phyloP scores from a whole-genome alignment of 441 rosid species.

The California macrophylla region DNA sequence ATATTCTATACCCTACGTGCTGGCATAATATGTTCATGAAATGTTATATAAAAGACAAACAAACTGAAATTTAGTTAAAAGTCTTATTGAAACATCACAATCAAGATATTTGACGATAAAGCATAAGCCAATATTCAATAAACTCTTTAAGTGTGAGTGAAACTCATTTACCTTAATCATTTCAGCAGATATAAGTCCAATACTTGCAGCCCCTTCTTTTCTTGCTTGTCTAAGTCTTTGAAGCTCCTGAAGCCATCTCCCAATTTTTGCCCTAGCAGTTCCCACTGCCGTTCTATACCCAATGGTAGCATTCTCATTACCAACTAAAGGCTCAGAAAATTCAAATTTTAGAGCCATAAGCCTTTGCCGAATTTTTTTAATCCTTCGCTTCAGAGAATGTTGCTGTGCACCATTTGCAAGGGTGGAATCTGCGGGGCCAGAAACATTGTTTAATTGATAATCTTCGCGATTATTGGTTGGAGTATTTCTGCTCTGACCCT shows the following conservation, averaged over 20 bases:
- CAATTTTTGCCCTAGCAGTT: conserved; percentile 65
- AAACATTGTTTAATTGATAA: conserved; percentile 32
- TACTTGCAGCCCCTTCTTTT: conserved; percentile 71
- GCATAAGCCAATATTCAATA: neutral
- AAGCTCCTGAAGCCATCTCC: conserved; percentile 84
- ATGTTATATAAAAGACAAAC: neutral
- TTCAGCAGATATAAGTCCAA: conserved; percentile 57
- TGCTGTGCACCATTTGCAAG: conserved; percentile 38
- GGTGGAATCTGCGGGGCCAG: conserved; percentile 27
- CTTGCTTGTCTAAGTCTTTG: conserved; percentile 74
- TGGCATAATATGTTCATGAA: neutral
- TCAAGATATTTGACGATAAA: neutral
- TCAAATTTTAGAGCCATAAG: conserved; percentile 75
- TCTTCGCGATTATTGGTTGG: conserved; percentile 39
- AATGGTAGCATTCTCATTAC: conserved; percentile 48
- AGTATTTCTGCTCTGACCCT: conserved; percentile 46
- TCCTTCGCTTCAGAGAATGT: conserved; percentile 49
- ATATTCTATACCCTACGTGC: neutral
- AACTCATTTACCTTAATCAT: conserved; percentile 54
- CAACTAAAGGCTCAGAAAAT: conserved; percentile 38
- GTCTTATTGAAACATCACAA: conserved; percentile 3
- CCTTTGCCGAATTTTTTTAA: conserved; percentile 62
- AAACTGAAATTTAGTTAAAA: neutral
- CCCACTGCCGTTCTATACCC: conserved; percentile 63
- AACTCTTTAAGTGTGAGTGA: neutral